A percentile compares a stretch with the other conserved stretches of the same genome.
Evolutionary conservation across 2,329 filamentous ascomycete genomes (phyloP).

Genomic region (Nectriaceae sp.): DNA sequence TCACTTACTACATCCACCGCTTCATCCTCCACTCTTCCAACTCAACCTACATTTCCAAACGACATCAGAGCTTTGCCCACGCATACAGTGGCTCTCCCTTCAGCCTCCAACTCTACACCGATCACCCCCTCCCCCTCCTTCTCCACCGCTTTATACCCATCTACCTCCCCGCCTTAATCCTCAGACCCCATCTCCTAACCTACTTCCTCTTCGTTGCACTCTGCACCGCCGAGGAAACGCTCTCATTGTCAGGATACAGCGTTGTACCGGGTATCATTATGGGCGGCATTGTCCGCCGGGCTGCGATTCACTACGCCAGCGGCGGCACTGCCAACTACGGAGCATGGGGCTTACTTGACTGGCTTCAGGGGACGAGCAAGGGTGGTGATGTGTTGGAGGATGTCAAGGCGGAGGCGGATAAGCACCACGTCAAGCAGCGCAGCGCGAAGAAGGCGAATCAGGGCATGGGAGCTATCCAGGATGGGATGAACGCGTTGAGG

Average conservation of each 20-base stretch:
- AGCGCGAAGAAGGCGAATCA: slow-evolving; percentile 35
- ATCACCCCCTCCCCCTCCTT: slow-evolving; percentile 67
- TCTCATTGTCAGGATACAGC: slow-evolving; percentile 69
- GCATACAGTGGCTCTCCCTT: slow-evolving; percentile 56
- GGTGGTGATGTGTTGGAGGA: slow-evolving; percentile 56
- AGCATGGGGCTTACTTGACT: slow-evolving; percentile 64
- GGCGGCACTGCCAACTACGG: slow-evolving; percentile 61
- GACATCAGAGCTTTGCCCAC: slow-evolving; percentile 53
- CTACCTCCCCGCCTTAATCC: slow-evolving; percentile 64
- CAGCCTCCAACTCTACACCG: slow-evolving; percentile 64
- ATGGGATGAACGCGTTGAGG: slow-evolving; percentile 34
- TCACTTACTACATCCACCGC: slow-evolving; percentile 76
- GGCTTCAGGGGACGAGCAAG: slow-evolving; percentile 57
- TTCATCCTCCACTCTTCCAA: slow-evolving; percentile 62
- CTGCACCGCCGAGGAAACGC: slow-evolving; percentile 65
- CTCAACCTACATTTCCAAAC: slow-evolving; percentile 34
- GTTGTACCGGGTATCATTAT: slow-evolving; percentile 56
- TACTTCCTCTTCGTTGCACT: slow-evolving; percentile 67
- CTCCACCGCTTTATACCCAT: slow-evolving; percentile 64
- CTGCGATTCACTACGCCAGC: slow-evolving; percentile 56
- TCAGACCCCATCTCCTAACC: slow-evolving; percentile 72
- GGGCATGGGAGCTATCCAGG: slow-evolving; percentile 35
- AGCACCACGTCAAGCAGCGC: slow-evolving; percentile 52
- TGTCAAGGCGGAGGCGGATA: slow-evolving; percentile 56
- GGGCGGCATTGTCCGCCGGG: slow-evolving; percentile 48